phyloP scores from a whole-genome alignment of 2,329 filamentous ascomycete genomes.

The Fusarium oxysporum region DNA sequence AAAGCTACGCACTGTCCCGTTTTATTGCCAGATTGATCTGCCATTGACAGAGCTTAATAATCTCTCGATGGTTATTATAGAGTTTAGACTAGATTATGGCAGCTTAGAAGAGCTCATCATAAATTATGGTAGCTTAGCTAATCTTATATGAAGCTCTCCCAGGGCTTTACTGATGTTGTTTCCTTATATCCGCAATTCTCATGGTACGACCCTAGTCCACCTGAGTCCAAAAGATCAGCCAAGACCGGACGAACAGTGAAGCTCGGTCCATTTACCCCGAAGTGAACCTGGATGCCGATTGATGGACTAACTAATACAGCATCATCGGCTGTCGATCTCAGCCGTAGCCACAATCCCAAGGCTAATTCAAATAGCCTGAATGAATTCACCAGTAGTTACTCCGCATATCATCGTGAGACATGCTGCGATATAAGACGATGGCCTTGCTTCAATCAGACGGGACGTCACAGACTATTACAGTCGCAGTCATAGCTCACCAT shows the following conservation, averaged over 20 bases:
- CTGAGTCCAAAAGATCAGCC: neutral
- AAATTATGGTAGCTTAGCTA: neutral
- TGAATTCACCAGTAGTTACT: constrained; percentile 7
- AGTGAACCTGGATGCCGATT: constrained; percentile 16
- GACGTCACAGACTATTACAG: neutral
- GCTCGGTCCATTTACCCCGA: constrained; percentile 20
- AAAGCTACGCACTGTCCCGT: neutral
- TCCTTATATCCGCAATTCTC: neutral
- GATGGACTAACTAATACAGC: constrained; percentile 18
- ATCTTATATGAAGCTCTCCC: neutral
- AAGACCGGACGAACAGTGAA: constrained; percentile 1
- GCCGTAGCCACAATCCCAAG: constrained; percentile 1
- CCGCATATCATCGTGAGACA: constrained; percentile 11
- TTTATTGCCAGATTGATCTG: neutral
- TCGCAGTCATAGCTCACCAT: constrained; percentile 8
- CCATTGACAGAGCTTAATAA: neutral
- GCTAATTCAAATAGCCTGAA: constrained; percentile 33
- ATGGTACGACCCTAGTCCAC: neutral
- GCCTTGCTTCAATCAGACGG: neutral
- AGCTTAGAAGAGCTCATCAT: neutral
- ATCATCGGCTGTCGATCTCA: constrained; percentile 11
- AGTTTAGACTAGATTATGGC: neutral
- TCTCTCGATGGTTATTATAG: neutral
- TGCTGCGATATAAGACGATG: constrained; percentile 8
- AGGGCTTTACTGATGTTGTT: neutral